Conservation (phyloP, 345 rosid genomes). For the Eucalyptus cladocalyx region DNA sequence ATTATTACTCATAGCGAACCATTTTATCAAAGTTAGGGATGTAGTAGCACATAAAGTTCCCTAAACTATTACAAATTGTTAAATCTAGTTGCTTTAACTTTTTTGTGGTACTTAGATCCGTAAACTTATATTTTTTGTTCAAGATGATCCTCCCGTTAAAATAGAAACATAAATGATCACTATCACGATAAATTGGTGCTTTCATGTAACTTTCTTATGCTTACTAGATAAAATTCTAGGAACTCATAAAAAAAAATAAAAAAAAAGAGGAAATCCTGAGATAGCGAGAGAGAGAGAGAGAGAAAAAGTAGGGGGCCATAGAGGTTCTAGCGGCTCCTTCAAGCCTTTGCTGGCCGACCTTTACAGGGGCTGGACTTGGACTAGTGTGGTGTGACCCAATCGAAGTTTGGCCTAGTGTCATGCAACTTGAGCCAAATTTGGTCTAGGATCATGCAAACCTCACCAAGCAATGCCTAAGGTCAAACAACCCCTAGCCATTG, state of each 20-base stretch:
- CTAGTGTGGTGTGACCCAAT: not conserved
- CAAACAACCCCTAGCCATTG: not conserved
- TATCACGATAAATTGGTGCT: not conserved
- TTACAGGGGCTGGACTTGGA: not conserved
- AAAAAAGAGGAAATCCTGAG: not conserved
- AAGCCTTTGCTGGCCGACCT: not conserved
- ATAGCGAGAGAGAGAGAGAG: not conserved
- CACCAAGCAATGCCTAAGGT: not conserved
- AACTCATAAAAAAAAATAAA: not conserved
- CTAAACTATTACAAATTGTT: not conserved
- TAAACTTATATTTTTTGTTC: not conserved
- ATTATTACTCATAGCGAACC: not conserved
- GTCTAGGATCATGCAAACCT: not conserved
- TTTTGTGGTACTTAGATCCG: not conserved
- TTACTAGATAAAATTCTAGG: not conserved
- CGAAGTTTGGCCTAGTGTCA: not conserved
- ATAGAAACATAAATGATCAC: not conserved
- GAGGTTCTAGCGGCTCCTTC: not conserved
- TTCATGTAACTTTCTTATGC: not conserved
- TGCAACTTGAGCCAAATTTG: not conserved
- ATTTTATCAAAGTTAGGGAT: not conserved
- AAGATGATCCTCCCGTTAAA: not conserved
- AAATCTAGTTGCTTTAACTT: not conserved
- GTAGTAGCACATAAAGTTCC: not conserved
- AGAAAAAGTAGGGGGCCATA: fast-evolving